phyloP scores from a whole-genome alignment of 805 yeast species.

The Starmerella powellii region DNA sequence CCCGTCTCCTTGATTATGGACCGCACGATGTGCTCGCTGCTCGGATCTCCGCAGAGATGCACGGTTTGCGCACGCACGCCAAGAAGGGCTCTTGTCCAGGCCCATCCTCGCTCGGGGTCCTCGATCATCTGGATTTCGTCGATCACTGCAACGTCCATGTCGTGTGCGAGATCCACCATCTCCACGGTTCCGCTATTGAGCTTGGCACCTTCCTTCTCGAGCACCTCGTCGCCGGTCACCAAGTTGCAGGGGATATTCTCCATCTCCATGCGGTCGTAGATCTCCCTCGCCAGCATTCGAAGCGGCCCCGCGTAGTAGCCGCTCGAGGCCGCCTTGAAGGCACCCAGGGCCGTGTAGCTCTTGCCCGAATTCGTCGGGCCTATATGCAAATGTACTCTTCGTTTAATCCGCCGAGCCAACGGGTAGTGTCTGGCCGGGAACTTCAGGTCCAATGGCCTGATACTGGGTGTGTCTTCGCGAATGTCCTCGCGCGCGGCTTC shows the following conservation, averaged over 20 bases:
- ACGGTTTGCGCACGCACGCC: conserved; percentile 79
- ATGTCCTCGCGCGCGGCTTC: background rate
- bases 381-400: conserved; percentile 81
- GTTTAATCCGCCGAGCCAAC: conserved; percentile 60
- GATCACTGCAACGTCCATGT: conserved; percentile 75
- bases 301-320: conserved; percentile 95
- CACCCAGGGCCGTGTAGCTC: conserved; percentile 68
- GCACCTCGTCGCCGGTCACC: conserved; percentile 90
- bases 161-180: conserved; percentile 61
- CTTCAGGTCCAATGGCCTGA: conserved; percentile 37
- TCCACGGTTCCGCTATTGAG: conserved; percentile 84
- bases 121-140: conserved; percentile 96
- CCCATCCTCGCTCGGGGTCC: conserved; percentile 70
- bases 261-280: conserved; percentile 64
- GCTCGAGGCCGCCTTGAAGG: conserved; percentile 48
- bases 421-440: conserved; percentile 77
- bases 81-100: conserved; percentile 84
- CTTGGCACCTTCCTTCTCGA: conserved; percentile 61
- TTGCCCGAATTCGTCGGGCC: conserved; percentile 98
- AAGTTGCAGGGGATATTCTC: conserved; percentile 66
- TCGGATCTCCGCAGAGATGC: conserved; percentile 88
- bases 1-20: conserved; percentile 58
- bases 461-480: conserved; percentile 19
- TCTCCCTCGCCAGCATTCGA: conserved; percentile 79
- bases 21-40: conserved; percentile 58